phyloP scores from a whole-genome alignment of 2,329 filamentous ascomycete species.

The Zymoseptoria ardabiliae region DNA sequence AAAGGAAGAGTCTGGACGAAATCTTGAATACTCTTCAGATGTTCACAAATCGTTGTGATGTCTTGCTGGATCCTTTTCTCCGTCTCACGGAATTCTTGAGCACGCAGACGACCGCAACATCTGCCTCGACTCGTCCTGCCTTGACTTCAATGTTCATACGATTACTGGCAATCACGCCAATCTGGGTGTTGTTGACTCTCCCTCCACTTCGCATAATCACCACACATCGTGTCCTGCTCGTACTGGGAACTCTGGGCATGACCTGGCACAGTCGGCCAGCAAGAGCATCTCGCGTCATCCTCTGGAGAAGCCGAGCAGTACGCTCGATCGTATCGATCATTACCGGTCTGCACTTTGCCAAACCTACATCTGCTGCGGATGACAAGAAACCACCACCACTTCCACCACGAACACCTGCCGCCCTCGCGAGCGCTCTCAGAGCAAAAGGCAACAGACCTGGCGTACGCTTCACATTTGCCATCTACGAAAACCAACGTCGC shows the following conservation, averaged over 20 bases:
- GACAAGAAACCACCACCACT: slow-evolving; percentile 25
- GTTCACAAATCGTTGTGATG: slow-evolving; percentile 86
- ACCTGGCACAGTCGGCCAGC: slow-evolving; percentile 90
- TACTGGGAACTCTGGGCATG: slow-evolving; percentile 75
- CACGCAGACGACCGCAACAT: slow-evolving; percentile 80
- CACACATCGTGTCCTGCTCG: slow-evolving; percentile 73
- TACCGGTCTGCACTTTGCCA: slow-evolving; percentile 71
- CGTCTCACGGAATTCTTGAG: slow-evolving; percentile 82
- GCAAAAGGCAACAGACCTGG: slow-evolving; percentile 50
- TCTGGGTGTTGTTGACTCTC: slow-evolving; percentile 78
- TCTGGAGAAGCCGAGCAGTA: slow-evolving; percentile 79
- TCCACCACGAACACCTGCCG: slow-evolving; percentile 13
- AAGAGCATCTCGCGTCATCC: slow-evolving; percentile 72
- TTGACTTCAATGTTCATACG: slow-evolving; percentile 84
- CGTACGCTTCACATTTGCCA: slow-evolving; percentile 90
- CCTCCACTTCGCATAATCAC: slow-evolving; percentile 81
- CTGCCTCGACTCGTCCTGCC: slow-evolving; percentile 81
- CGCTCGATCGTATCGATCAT: slow-evolving; percentile 62
- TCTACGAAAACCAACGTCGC: slow-evolving; percentile 92
- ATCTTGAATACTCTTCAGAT: slow-evolving; percentile 90
- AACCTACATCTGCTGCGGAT: slow-evolving; percentile 27
- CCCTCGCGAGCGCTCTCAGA: slow-evolving; percentile 31
- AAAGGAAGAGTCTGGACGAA: slow-evolving; percentile 93
- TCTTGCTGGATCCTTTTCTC: slow-evolving; percentile 80
- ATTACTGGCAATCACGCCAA: slow-evolving; percentile 76